Conservation (phyloP, 108 stramenopile species). For the Skeletonema grethae region DNA sequence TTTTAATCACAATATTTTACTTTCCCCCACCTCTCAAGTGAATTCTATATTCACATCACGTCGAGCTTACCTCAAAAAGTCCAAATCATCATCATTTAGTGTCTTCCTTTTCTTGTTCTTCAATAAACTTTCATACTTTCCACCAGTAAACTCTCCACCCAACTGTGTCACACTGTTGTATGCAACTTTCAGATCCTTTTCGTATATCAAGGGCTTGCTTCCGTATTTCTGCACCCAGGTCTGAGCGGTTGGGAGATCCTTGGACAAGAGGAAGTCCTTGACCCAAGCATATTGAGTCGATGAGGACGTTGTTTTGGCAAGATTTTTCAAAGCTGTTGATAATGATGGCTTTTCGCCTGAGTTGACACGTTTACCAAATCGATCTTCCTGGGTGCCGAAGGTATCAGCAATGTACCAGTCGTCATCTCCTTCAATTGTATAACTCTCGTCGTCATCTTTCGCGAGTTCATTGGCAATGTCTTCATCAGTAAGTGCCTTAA, state of each 20-base stretch:
- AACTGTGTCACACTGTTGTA: slow-evolving; percentile 85
- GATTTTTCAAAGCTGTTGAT: slow-evolving; percentile 65
- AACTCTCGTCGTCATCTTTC: slow-evolving; percentile 63
- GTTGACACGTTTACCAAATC: slow-evolving; percentile 69
- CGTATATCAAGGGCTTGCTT: slow-evolving; percentile 64
- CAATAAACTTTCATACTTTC: slow-evolving; percentile 85
- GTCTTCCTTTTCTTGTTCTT: slow-evolving; percentile 82
- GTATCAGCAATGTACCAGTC: slow-evolving; percentile 90
- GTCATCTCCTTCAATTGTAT: slow-evolving; percentile 62
- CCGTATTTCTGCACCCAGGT: slow-evolving; percentile 85
- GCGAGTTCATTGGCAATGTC: slow-evolving; percentile 67
- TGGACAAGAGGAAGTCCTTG: slow-evolving; percentile 33
- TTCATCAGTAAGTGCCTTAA: slow-evolving; percentile 77
- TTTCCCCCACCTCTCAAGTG: neutral
- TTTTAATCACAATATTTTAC: neutral
- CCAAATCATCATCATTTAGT: slow-evolving; percentile 76
- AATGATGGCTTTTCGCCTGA: slow-evolving; percentile 57
- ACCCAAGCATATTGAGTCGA: slow-evolving; percentile 50
- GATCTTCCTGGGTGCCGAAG: slow-evolving; percentile 78
- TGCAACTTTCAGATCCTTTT: slow-evolving; percentile 77
- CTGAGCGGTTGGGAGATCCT: slow-evolving; percentile 64
- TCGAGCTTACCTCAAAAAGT: slow-evolving; percentile 51
- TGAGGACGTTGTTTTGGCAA: slow-evolving; percentile 37
- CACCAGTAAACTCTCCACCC: slow-evolving; percentile 85
- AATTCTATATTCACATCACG: neutral